Evolutionary conservation across 495 filamentous ascomycete genomes (phyloP).

Genomic region (Xylaria palmicola): DNA sequence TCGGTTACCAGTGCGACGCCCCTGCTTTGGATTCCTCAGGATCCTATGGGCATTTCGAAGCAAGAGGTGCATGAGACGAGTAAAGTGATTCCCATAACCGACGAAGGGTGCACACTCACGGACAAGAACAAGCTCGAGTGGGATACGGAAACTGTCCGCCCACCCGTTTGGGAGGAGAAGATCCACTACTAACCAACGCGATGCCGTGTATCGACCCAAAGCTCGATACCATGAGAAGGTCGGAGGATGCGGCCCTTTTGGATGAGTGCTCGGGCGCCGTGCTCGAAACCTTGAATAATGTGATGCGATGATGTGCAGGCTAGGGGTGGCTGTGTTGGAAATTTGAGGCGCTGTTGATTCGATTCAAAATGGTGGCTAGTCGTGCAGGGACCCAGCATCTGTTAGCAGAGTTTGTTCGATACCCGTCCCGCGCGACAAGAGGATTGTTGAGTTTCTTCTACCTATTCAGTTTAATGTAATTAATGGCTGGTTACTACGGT

Average conservation of each 20-base stretch:
- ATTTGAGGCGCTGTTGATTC: too few relatives aligned
- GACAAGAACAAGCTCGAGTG: constrained; percentile 78
- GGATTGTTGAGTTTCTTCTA: background rate
- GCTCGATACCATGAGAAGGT: background rate
- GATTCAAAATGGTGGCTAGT: too few relatives aligned
- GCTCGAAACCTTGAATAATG: background rate
- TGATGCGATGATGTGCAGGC: background rate
- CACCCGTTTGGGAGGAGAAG: constrained; percentile 80
- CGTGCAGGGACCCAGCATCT: background rate
- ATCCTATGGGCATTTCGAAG: constrained; percentile 69
- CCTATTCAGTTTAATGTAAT: constrained; percentile 2
- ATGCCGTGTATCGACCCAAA: too few relatives aligned
- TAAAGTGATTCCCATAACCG: constrained; percentile 73
- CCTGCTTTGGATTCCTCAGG: constrained; percentile 81
- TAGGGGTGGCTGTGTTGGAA: background rate
- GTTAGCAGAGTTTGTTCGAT: background rate
- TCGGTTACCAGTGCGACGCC: constrained; percentile 62
- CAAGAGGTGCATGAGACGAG: constrained; percentile 74
- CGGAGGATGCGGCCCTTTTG: background rate
- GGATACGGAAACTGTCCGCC: constrained; percentile 67
- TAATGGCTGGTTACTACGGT: background rate
- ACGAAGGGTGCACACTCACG: constrained; percentile 78
- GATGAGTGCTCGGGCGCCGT: background rate
- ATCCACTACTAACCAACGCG: constrained; percentile 50
- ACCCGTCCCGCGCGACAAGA: constrained; percentile 3